Evolutionary conservation across 129 eudicot genomes (phyloP).

Genomic region (Arctium lappa): DNA sequence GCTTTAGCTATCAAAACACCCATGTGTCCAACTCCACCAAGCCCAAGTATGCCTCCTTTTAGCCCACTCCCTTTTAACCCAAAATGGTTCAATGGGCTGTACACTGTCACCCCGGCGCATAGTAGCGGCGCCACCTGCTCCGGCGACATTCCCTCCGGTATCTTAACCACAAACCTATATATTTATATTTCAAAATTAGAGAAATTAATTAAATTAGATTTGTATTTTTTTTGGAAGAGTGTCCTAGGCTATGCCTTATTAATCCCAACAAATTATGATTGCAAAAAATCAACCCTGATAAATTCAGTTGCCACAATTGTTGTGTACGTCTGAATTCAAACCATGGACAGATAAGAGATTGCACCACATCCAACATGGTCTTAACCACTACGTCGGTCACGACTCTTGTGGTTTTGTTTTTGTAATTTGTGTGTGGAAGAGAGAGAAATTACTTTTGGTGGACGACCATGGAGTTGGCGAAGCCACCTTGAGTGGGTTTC

Average conservation of each 20-base stretch:
- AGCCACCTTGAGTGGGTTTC: constrained; percentile 94
- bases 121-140: constrained; percentile 92
- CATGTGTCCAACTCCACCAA: constrained; percentile 99
- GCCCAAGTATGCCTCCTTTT: constrained; percentile 83
- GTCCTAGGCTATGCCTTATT: no score
- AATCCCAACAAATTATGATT: no score
- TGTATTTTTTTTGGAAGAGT: no score
- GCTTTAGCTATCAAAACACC: constrained; percentile 90
- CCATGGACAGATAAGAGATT: no score
- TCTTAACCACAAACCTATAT: constrained; percentile 77
- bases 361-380: no score
- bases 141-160: constrained; percentile 84
- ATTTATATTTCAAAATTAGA: background rate
- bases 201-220: background rate
- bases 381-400: no score
- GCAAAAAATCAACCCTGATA: no score
- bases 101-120: constrained; percentile 95
- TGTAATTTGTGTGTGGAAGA: background rate
- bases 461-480: constrained; percentile 67
- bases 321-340: no score
- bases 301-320: no score
- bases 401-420: no score
- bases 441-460: constrained; percentile 65
- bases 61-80: constrained; percentile 71
- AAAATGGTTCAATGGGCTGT: constrained; percentile 89